Base-by-base conservation (phyloP, 176 grass and related monocot genomes). In the Bonia amplexicaulis region DNA sequence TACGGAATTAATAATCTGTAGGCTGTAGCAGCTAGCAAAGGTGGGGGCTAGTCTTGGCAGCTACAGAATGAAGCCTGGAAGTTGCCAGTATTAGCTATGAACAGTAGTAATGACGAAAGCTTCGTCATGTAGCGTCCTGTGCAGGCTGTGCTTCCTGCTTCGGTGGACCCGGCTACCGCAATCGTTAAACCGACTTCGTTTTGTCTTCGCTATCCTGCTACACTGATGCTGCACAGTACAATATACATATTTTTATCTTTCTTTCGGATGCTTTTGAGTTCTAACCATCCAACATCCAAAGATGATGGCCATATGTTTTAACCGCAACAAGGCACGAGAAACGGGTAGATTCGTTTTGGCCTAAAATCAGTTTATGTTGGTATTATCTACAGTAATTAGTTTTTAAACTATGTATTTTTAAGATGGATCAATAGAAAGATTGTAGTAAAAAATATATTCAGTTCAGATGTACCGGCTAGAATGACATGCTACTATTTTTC, bases 121-220 rank as follows among this genome's bases (percentile, higher is more conserved):
- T 77, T 82, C 66, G 88, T 86, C 88, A 66, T 23, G 83, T 86
- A 86, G 79, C 73, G 10, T 23, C 22, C 79, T 76, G 78, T 35
- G 52, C 51, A 52, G 7, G 1, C n/a, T 76, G 78, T 35, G 52
- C 51, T 51, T 10, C 2, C 31, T 76, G 78, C 71, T 26, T 41
- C 76, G 39, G 2, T 47, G 69, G 62, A 16, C 65, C 73, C 22
- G 15, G 31, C 40, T 82, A 67, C 7, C 39, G 58, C 71, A 77
- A 86, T 86, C 88, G 83, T 90, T 78, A 77, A 82, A 82, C 88
- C 78, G 57, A 82, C 22, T 79, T 76, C 79, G 49, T 90, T 90
- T 90, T 82, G 88, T 66, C 20, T 78, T 68, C 41, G 84, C 46
- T 78, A n/a, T 20, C 72, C 55, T 45, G 65, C 80, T 73, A 66